These are phyloP conservation scores for Crassisporium funariophilum DNA, from an alignment of 768 basidiomycete species.

Conservation along the genomic window DNA sequence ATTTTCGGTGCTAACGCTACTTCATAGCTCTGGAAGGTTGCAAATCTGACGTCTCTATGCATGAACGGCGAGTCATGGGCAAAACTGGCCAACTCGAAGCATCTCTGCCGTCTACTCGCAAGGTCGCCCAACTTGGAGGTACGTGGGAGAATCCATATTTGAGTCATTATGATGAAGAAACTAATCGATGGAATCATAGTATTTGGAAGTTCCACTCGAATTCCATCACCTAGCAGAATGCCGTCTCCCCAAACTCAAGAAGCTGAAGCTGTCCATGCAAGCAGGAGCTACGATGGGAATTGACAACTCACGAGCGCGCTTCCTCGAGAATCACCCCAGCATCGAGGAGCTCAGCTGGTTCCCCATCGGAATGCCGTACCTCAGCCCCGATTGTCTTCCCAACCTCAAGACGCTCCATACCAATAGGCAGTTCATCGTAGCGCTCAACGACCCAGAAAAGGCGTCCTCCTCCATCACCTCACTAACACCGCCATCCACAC, in stretches of 20 bases:
- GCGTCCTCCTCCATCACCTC: constrained; percentile 7
- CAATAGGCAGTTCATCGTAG: constrained; percentile 34
- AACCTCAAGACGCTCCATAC: constrained; percentile 40
- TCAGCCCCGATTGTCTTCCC: constrained; percentile 41
- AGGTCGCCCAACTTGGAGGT: constrained; percentile 33
- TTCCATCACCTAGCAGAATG: constrained; percentile 37
- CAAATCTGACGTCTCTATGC: constrained; percentile 30
- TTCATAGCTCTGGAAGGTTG: constrained; percentile 32
- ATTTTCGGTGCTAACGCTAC: constrained; percentile 3
- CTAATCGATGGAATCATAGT: constrained; percentile 23
- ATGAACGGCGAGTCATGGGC: constrained; percentile 33
- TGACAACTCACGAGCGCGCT: constrained; percentile 37
- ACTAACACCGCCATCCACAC: constrained; percentile 25
- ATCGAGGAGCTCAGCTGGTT: constrained; percentile 50
- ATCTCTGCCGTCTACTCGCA: constrained; percentile 29
- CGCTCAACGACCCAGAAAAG: constrained; percentile 30
- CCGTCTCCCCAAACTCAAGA: constrained; percentile 42
- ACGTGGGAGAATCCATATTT: constrained; percentile 4
- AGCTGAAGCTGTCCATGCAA: constrained; percentile 42
- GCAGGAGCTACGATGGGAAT: constrained; percentile 38
- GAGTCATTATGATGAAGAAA: neutral
- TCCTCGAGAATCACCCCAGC: constrained; percentile 46
- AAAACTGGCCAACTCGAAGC: constrained; percentile 29
- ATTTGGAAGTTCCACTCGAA: constrained; percentile 50
- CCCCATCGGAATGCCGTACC: constrained; percentile 36